These are phyloP conservation scores for Trapa incisa DNA, from an alignment of 345 rosid species.

Conservation along the genomic window DNA sequence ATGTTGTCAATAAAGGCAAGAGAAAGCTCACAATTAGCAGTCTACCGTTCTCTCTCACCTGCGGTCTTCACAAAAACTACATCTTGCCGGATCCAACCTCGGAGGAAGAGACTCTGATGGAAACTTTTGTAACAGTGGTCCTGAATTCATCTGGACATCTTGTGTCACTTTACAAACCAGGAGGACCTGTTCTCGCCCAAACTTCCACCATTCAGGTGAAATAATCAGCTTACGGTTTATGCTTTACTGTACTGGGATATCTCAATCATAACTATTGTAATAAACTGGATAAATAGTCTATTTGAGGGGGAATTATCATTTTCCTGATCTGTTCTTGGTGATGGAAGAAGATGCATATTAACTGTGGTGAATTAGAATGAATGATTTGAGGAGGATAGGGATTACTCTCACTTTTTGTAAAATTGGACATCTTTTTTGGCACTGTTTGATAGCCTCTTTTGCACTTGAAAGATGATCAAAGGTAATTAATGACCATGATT, in stretches of 20 bases:
- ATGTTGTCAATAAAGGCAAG: constrained; percentile 60
- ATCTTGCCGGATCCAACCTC: constrained; percentile 80
- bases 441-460: too few relatives aligned
- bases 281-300: not conserved
- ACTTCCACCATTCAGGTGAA: constrained; percentile 58
- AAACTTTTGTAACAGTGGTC: constrained; percentile 57
- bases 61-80: constrained; percentile 62
- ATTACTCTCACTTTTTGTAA: not conserved
- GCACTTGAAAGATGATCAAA: too few relatives aligned
- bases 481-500: too few relatives aligned
- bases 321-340: not conserved
- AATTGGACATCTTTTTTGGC: not conserved
- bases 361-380: not conserved
- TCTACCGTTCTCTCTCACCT: constrained; percentile 63
- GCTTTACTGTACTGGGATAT: not conserved
- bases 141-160: constrained; percentile 58
- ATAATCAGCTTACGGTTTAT: not conserved
- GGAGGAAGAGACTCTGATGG: constrained; percentile 85
- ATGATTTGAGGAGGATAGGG: not conserved
- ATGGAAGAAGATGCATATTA: not conserved
- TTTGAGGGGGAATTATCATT: not conserved
- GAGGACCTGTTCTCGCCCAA: constrained; percentile 60
- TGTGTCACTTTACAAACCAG: constrained; percentile 72
- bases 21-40: constrained; percentile 54
- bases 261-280: not conserved